Base-by-base conservation (phyloP, 1,139 yeast species). In the Zygosaccharomyces pseudobailii region DNA sequence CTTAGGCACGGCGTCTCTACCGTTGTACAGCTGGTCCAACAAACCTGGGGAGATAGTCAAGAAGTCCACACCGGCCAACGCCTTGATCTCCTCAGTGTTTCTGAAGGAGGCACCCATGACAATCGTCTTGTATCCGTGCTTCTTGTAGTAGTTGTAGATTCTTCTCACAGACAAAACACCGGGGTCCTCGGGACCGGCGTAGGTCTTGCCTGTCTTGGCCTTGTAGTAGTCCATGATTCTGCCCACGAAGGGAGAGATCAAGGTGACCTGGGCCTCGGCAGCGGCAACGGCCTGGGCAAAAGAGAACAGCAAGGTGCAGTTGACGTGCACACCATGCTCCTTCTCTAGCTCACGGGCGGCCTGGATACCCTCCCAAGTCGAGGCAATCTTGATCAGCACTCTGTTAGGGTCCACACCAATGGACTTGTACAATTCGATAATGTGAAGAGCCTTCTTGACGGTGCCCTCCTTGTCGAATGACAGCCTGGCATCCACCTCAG, bases 61-160 rank as follows among this genome's bases (percentile, higher is more conserved):
- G 81, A 74, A 94, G 72, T 92, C 99, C 68, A 88, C 86, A 72
- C 98, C 99, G 56, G 98, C 97, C 65, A 92, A 80, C 61, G 95
- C 96, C 74, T 84, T 86, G 75, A 92, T 89, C 77, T 92, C 98
- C 60, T 94, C 97, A 57, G 78, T 74, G 79, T 90, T 94, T 84
- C 99, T 90, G 90, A 92, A 92, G 51, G 97, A 90, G 55, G 99
- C 99, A 73, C 98, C 99, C 98, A 92, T 92, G 67, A 92, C 98
- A 70, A 92, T 90, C 72, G 98, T 92, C 66, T 92, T 79, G 83
- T 92, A 92, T 61, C 84, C 94, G 73, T 72, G 88, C 78, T 92
- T 92, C 84, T 92, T 92, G 87, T 92, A 92, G 84, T 92, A 92
- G 86, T 90, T 87, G 87, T 71, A 92, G 71, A 92, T 92, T 53